Percentiles rank a stretch among this genome's conserved stretches.
Conservation (phyloP, 768 basidiomycete genomes). For the Xerocomellus amylosporus region DNA sequence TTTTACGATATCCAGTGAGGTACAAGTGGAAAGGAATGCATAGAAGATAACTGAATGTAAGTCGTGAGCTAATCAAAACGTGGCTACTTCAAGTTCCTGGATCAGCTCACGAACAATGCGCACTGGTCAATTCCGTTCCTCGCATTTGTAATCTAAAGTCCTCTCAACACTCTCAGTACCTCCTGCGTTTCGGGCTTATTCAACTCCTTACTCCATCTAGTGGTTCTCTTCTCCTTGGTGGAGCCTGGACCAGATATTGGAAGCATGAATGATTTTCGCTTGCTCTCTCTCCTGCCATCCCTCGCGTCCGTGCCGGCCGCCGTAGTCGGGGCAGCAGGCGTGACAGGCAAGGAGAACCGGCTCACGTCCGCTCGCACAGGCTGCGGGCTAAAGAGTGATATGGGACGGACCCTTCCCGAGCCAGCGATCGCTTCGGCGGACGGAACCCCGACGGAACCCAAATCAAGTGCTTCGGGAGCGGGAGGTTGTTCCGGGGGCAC, state of each 20-base stretch:
- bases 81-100: no score
- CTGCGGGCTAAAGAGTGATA: slow-evolving; percentile 15
- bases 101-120: not conserved
- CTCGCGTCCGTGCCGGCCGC: not conserved
- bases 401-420: not conserved
- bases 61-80: no score
- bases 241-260: not conserved
- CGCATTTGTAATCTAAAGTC: not conserved
- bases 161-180: slow-evolving; percentile 14
- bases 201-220: slow-evolving; percentile 18
- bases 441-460: not conserved
- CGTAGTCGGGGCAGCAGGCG: not conserved
- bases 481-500: not conserved
- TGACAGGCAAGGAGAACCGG: slow-evolving; percentile 21
- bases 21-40: no score
- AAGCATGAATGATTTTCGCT: not conserved
- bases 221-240: slow-evolving; percentile 14
- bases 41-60: no score
- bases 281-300: not conserved
- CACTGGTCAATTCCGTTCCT: not conserved
- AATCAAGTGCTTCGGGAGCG: not conserved
- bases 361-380: slow-evolving; percentile 3
- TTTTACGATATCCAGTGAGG: no score
- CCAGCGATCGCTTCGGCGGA: not conserved
- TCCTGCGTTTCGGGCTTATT: slow-evolving; percentile 23